These are phyloP conservation scores for Insectozyma bohioensis DNA, from an alignment of 1,139 yeast species.

Conservation along the genomic window DNA sequence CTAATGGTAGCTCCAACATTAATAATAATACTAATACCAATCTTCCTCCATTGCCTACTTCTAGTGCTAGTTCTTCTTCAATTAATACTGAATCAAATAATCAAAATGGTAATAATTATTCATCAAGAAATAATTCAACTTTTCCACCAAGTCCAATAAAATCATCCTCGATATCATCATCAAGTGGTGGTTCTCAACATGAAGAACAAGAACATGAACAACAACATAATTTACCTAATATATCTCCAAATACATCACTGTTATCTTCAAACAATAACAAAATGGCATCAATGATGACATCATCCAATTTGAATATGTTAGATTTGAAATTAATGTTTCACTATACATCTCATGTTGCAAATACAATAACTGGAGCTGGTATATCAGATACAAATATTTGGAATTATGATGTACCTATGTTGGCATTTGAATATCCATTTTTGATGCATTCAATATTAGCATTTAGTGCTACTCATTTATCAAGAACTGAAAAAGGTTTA, in stretches of 20 bases:
- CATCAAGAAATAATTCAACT: too few species aligned
- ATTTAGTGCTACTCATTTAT: conserved; percentile 87
- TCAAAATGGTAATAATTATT: too few species aligned
- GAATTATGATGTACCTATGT: conserved; percentile 82
- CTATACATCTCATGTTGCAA: conserved; percentile 80
- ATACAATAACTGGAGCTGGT: conserved; percentile 87
- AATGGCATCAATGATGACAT: conserved; percentile 19
- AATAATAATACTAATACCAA: neutral
- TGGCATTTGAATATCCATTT: conserved; percentile 87
- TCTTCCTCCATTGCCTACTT: neutral
- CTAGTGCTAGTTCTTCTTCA: neutral
- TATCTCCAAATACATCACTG: conserved; percentile 9
- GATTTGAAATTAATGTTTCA: conserved; percentile 85
- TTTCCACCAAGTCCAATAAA: too few species aligned
- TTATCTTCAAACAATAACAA: conserved; percentile 7
- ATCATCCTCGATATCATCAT: too few species aligned
- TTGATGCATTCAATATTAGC: conserved; percentile 90
- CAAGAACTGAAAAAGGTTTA: conserved; percentile 71
- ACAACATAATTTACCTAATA: conserved; percentile 33
- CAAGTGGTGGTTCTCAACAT: too few species aligned
- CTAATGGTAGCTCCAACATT: conserved; percentile 1
- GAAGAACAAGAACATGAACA: conserved; percentile 4
- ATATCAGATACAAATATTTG: conserved; percentile 85
- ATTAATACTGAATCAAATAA: too few species aligned
- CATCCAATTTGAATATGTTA: conserved; percentile 56